A percentile compares a stretch with the other conserved stretches of the same genome.
Evolutionary conservation across 495 filamentous ascomycete genomes (phyloP).

Genomic region (Lophiotrema nucula): DNA sequence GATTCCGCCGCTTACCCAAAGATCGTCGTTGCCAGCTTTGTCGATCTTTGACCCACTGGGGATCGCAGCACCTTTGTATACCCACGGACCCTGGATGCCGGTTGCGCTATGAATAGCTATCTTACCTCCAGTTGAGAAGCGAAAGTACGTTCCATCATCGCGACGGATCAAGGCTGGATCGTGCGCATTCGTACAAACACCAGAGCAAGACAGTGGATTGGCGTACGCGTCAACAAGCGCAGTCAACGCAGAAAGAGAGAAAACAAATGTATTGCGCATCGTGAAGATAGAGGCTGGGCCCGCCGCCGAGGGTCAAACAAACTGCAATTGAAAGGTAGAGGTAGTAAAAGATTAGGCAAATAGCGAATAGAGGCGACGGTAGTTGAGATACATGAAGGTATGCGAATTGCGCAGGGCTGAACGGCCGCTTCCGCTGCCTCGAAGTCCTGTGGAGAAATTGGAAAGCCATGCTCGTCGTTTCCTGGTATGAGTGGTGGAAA

Average conservation of each 20-base stretch:
- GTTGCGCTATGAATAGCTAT: slow-evolving; percentile 60
- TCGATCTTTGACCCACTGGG: slow-evolving; percentile 57
- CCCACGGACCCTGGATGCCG: slow-evolving; percentile 65
- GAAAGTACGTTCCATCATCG: slow-evolving; percentile 68
- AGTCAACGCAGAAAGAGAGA: slow-evolving; percentile 5
- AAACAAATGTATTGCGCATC: not conserved
- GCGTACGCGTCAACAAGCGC: slow-evolving; percentile 14
- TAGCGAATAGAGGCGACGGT: not conserved
- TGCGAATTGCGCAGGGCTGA: not conserved
- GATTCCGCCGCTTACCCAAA: slow-evolving; percentile 51
- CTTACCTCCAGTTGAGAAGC: slow-evolving; percentile 64
- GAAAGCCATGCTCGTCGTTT: not conserved
- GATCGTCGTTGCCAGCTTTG: slow-evolving; percentile 52
- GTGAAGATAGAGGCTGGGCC: not conserved
- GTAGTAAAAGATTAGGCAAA: too few species aligned
- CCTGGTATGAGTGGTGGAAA: slow-evolving; percentile 8
- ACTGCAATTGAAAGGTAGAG: too few species aligned
- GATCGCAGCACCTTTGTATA: slow-evolving; percentile 55
- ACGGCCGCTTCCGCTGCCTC: not conserved
- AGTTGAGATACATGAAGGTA: not conserved
- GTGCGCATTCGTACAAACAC: slow-evolving; percentile 60
- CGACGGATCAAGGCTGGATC: slow-evolving; percentile 66
- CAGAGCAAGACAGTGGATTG: slow-evolving; percentile 57
- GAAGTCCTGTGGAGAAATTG: slow-evolving; percentile 2
- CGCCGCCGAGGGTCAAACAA: not conserved